Percentiles rank a stretch among this genome's conserved stretches.
These are phyloP conservation scores for Pulchroboletus neoregius DNA, from an alignment of 1,284 basidiomycete species.

Conservation along the genomic window DNA sequence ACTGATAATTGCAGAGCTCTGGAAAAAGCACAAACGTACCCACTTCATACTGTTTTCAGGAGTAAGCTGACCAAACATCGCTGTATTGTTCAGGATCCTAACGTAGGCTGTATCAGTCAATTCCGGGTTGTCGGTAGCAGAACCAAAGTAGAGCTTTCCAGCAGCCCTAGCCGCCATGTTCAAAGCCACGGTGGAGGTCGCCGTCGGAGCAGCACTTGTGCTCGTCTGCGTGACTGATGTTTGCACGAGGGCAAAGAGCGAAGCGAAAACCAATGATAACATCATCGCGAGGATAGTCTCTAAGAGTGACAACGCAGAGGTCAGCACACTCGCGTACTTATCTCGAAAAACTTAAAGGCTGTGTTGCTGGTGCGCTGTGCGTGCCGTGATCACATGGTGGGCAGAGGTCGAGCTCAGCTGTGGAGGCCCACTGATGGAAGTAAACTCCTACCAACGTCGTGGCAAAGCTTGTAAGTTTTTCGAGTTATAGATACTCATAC, in stretches of 20 bases:
- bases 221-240: background rate
- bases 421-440: background rate
- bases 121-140: conserved; percentile 58
- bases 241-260: conserved; percentile 9
- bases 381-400: background rate
- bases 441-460: background rate
- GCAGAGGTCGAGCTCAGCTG: background rate
- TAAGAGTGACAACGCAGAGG: background rate
- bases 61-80: conserved; percentile 22
- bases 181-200: conserved; percentile 25
- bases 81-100: conserved; percentile 2
- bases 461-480: background rate
- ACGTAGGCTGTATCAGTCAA: conserved; percentile 45
- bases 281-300: background rate
- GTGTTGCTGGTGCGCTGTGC: background rate
- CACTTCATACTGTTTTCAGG: conserved; percentile 25
- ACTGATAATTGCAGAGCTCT: background rate
- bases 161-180: conserved; percentile 43
- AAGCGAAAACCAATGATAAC: conserved; percentile 2
- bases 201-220: background rate
- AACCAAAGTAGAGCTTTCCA: conserved; percentile 56
- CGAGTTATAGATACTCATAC: conserved; percentile 2
- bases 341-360: background rate
- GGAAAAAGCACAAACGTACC: conserved; percentile 9
- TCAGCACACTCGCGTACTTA: background rate